Base-by-base conservation (phyloP, 2,329 filamentous ascomycete species). In the Neofusicoccum laricinum region DNA sequence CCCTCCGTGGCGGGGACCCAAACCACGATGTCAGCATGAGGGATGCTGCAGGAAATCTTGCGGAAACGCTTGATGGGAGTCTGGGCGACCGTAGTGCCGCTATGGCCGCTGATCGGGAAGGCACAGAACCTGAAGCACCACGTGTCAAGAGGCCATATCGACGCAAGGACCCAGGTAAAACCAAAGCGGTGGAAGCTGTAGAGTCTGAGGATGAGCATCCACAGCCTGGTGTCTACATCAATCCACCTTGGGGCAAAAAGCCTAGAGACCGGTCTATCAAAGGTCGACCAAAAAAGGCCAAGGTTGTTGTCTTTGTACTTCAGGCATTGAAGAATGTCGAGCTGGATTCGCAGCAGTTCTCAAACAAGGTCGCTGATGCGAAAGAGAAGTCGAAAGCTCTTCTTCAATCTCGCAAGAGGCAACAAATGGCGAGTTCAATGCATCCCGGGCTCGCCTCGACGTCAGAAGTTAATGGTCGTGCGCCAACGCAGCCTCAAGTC, bases 221-320 rank as follows among this genome's bases (percentile, higher is more conserved):
- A 15, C 66, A 68, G 4, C 73, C 78, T 40, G 79, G 79, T 0
- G 61, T 82, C 0, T 81, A 80, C 65, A 70, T 82, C 61, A 77
- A 82, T 64, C 79, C 79, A n/a, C 78, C 77, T 25, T 78, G 78
- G 15, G 79, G 77, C n/a, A 70, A 64, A 50, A 74, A 68, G 65
- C 63, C 53, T 4, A 34, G 55, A 21, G 69, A 69, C 66, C 69
- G 25, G 57, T 65, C 17, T 57, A 68, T 45, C 25, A 70, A 72
- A 45, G 81, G 81, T 25, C 74, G 80, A 32, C 80, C 79, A 8
- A 72, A 71, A 15, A 81, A 78, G 63, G 76, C 77, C 8, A 70
- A 78, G 21, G 76, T 83, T 32, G 77, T 75, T 6, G 77, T 80
- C 0, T 73, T 82, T 68, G 81, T 77, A 63, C 74, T 74, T 14